Evolutionary conservation across 805 yeast species (phyloP).

Genomic region (Candida ortonii): DNA sequence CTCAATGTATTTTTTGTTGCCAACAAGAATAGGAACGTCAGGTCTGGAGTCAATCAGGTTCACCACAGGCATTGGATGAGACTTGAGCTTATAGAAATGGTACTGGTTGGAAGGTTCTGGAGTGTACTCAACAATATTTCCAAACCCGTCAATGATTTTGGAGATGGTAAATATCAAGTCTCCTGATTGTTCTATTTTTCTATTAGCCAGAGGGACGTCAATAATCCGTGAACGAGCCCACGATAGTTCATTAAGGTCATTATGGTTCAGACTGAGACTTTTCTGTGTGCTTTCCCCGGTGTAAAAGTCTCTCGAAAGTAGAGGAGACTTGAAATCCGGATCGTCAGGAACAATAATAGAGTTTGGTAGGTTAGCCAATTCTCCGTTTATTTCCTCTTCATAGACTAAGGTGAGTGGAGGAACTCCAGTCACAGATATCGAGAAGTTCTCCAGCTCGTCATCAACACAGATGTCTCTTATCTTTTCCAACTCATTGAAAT

Average conservation of each 20-base stretch:
- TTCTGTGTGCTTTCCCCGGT: constrained; percentile 19
- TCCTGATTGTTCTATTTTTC: constrained; percentile 40
- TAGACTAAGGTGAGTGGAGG: constrained; percentile 69
- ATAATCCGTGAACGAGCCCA: constrained; percentile 33
- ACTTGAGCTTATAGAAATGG: constrained; percentile 44
- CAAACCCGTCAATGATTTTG: constrained; percentile 63
- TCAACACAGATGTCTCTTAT: constrained; percentile 60
- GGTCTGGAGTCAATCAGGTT: constrained; percentile 40
- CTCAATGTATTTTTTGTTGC: constrained; percentile 32
- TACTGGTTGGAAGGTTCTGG: constrained; percentile 34
- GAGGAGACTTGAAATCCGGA: constrained; percentile 47
- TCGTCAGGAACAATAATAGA: constrained; percentile 41
- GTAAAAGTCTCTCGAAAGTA: constrained; percentile 34
- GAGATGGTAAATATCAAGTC: constrained; percentile 54
- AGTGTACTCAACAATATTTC: constrained; percentile 50
- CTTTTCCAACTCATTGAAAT: constrained; percentile 39
- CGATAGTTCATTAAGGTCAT: constrained; percentile 38
- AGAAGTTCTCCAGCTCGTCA: constrained; percentile 43
- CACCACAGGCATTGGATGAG: constrained; percentile 56
- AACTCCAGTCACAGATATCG: constrained; percentile 65
- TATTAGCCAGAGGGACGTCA: constrained; percentile 28
- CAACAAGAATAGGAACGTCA: constrained; percentile 28
- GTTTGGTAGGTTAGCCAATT: constrained; percentile 27
- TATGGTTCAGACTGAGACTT: constrained; percentile 27
- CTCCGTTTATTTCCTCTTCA: constrained; percentile 41